These are phyloP conservation scores for Trichoderma aggressivum DNA, from an alignment of 2,329 filamentous ascomycete genomes.

Conservation along the genomic window DNA sequence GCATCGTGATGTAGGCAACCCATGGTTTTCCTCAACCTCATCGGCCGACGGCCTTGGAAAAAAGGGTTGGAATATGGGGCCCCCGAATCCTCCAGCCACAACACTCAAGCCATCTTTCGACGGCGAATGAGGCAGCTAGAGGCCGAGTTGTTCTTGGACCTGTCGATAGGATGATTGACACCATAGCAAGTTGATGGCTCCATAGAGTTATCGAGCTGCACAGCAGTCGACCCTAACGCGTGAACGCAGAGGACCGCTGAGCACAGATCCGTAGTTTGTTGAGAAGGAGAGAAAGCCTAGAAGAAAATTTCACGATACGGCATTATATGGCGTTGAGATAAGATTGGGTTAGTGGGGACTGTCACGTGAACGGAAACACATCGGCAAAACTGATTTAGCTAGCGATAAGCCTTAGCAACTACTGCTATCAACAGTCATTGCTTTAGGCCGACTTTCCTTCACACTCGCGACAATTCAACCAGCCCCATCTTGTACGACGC, in stretches of 20 bases:
- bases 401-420: background rate
- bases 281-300: slow-evolving; percentile 36
- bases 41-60: slow-evolving; percentile 83
- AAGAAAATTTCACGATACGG: slow-evolving; percentile 35
- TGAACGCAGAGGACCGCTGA: slow-evolving; percentile 64
- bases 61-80: slow-evolving; percentile 87
- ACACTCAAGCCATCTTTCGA: slow-evolving; percentile 60
- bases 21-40: slow-evolving; percentile 94
- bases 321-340: slow-evolving; percentile 12
- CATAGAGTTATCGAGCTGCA: slow-evolving; percentile 80
- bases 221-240: slow-evolving; percentile 69
- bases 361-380: slow-evolving; percentile 9
- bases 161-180: slow-evolving; percentile 93
- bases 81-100: slow-evolving; percentile 55
- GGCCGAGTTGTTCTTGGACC: slow-evolving; percentile 76
- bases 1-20: slow-evolving; percentile 59
- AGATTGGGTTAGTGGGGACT: background rate
- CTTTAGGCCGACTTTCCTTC: background rate
- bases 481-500: background rate
- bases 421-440: background rate
- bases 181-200: slow-evolving; percentile 72
- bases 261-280: slow-evolving; percentile 75
- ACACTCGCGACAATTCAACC: background rate
- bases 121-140: slow-evolving; percentile 64
- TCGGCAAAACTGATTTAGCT: background rate